Evolutionary conservation across 257 asterid genomes (phyloP).

Genomic region (Ajuga chamaepitys): DNA sequence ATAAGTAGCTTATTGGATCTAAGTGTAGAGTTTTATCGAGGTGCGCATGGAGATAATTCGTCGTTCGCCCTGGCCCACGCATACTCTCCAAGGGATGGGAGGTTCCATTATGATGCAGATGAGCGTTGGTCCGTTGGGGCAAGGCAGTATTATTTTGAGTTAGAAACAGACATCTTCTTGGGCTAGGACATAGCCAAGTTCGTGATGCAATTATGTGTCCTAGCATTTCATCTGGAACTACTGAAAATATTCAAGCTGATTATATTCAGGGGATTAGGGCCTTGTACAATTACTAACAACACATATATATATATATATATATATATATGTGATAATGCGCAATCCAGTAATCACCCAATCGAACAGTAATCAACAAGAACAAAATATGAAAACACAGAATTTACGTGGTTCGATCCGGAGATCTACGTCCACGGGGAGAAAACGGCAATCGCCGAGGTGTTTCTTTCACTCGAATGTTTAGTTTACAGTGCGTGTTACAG

Average conservation of each 20-base stretch:
- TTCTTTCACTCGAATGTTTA: no score
- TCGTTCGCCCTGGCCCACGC: constrained; percentile 36
- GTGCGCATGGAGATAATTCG: constrained; percentile 18
- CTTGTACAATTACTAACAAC: neutral
- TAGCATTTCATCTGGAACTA: neutral
- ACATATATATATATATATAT: no score
- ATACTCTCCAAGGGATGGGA: constrained; percentile 18
- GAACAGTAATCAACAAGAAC: no score
- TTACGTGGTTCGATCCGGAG: no score
- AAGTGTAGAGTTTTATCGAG: constrained; percentile 11
- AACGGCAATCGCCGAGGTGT: no score
- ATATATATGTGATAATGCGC: no score
- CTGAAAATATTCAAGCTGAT: neutral
- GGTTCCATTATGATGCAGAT: constrained; percentile 23
- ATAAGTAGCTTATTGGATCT: constrained; percentile 13
- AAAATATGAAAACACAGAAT: no score
- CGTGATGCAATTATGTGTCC: neutral
- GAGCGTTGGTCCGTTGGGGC: constrained; percentile 16
- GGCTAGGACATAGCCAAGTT: neutral
- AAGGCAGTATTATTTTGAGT: neutral
- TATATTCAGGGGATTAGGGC: constrained; percentile 5
- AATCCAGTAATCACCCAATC: no score
- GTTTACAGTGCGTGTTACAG: no score
- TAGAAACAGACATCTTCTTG: constrained; percentile 10
- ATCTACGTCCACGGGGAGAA: no score